Evolutionary conservation across 1,284 basidiomycete genomes (phyloP).

Genomic region (Chondrostereum purpureum): DNA sequence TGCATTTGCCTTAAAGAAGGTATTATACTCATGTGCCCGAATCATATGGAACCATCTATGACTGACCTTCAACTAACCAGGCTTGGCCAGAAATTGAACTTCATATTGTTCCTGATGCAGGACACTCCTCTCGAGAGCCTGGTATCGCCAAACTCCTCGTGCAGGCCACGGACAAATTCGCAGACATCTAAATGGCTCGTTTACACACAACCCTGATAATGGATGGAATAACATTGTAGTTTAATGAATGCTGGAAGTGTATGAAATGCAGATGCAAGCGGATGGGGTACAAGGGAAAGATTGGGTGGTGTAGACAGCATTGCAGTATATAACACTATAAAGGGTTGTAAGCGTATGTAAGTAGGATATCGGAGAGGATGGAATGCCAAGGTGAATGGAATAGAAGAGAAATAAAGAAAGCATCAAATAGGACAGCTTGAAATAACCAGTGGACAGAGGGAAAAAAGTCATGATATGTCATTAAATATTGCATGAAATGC

Average conservation of each 20-base stretch:
- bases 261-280: too few species aligned
- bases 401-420: slow-evolving; percentile 6
- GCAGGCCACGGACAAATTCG: slow-evolving; percentile 45
- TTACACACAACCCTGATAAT: neutral
- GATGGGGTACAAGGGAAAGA: too few species aligned
- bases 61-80: slow-evolving; percentile 19
- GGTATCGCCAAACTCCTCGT: slow-evolving; percentile 72
- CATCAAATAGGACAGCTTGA: slow-evolving; percentile 1
- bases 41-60: slow-evolving; percentile 1
- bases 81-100: slow-evolving; percentile 79
- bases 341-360: neutral
- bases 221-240: too few species aligned
- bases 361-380: neutral
- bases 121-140: slow-evolving; percentile 80
- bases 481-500: too few species aligned
- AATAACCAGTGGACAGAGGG: neutral
- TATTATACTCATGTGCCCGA: slow-evolving; percentile 6
- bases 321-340: neutral
- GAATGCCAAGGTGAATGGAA: slow-evolving; percentile 2
- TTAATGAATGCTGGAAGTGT: too few species aligned
- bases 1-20: slow-evolving; percentile 74
- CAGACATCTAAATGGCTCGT: slow-evolving; percentile 24
- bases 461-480: slow-evolving; percentile 6
- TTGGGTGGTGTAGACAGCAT: neutral
- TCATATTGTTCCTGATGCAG: slow-evolving; percentile 83